These are phyloP conservation scores for Pichiaceae sp. DNA, from an alignment of 1,139 yeast species.

Conservation along the genomic window DNA sequence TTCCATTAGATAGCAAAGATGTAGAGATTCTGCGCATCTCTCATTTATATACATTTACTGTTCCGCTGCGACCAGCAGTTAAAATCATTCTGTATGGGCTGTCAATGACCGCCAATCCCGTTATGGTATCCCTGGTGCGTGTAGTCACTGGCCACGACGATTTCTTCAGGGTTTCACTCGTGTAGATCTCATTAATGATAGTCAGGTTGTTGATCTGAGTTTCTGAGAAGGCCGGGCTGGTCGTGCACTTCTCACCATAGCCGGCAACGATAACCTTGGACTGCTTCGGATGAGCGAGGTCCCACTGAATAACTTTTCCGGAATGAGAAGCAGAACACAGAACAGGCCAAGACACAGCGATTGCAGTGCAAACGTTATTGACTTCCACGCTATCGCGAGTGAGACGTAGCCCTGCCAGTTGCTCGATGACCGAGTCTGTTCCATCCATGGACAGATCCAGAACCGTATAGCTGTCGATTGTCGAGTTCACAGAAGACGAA, in stretches of 20 bases:
- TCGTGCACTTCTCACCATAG: neutral
- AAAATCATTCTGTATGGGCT: constrained; percentile 55
- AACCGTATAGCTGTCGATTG: constrained; percentile 29
- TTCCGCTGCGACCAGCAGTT: constrained; percentile 57
- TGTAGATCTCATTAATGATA: constrained; percentile 25
- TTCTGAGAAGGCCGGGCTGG: constrained; percentile 23
- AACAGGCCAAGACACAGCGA: constrained; percentile 17
- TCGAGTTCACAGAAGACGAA: constrained; percentile 25
- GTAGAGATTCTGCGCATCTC: neutral
- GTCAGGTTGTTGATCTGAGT: constrained; percentile 28
- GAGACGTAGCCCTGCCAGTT: constrained; percentile 19
- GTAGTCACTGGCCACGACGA: constrained; percentile 23
- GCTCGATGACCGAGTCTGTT: constrained; percentile 11
- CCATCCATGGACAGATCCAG: constrained; percentile 24
- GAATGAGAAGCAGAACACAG: constrained; percentile 29
- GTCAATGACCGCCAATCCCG: constrained; percentile 36
- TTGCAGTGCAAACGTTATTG: constrained; percentile 24
- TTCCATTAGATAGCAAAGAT: neutral
- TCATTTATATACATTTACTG: constrained; percentile 43
- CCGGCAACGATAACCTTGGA: constrained; percentile 28
- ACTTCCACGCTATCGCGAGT: constrained; percentile 11
- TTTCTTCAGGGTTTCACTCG: constrained; percentile 3
- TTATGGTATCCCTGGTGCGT: constrained; percentile 41
- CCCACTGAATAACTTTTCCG: constrained; percentile 39
- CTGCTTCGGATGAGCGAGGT: constrained; percentile 29